Base-by-base conservation (phyloP, 1,284 basidiomycete genomes). In the Pisolithus thermaeus region DNA sequence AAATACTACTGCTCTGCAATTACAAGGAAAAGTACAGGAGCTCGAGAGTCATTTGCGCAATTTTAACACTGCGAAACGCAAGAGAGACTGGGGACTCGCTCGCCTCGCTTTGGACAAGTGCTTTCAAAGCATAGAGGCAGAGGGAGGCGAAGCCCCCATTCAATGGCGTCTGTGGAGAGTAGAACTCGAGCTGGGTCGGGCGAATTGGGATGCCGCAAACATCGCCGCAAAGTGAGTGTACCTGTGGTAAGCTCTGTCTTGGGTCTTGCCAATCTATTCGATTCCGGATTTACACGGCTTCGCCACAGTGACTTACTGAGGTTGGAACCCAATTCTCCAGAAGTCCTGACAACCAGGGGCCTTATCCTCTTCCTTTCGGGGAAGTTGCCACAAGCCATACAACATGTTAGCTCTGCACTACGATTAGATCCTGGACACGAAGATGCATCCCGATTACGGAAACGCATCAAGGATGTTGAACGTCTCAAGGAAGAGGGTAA, bases 401-500 rank as follows among this genome's bases (percentile, higher is more conserved):
- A 87, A 52, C 90, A 95, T 61, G 78, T 78, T 37, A 76, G 80
- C 55, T 82, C 80, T 14, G 90, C 92, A 1, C 75, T 95, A 12
- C 80, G 87, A 22, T 73, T 84, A 42, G 92, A 95, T 64, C 92
- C 92, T 0, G 88, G 87, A 32, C 80, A 88, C 60, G 79, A 78
- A 46, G 73, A 74, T 7, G 91, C 91, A 0, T 78, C 84, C 59
- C 78, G 76, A 52, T 69, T 93, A 48, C 76, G 92, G 49, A 87
- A 84, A 63, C 81, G 89, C 16, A 78, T 88, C 22, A 87, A 86
- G 61, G 84, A 87, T 44, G 80, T 95, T 12, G 90, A 95, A 58
- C 71, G 81, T 48, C 68, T 88, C 45, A 95, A 95, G 63, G 90
- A 93, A 55, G 88, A 90, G 57, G 92, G 92, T 0, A 95, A 95